A percentile compares a stretch with the other conserved stretches of the same genome.
phyloP scores from a whole-genome alignment of 345 rosid genomes.

The Populus tremula region DNA sequence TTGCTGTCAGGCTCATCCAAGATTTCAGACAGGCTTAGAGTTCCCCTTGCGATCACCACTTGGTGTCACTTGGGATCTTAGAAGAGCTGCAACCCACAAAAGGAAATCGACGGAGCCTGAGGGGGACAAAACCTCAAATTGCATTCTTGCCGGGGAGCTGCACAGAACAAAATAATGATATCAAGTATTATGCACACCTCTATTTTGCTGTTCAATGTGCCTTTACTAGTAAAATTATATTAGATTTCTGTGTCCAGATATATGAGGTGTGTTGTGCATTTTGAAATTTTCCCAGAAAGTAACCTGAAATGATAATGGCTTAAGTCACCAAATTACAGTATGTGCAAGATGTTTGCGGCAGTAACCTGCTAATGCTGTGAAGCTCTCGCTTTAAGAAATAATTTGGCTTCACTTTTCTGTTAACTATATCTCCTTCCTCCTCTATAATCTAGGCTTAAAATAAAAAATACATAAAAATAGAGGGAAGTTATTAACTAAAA shows the following conservation, averaged over 20 bases:
- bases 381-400: not conserved
- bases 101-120: not conserved
- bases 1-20: not conserved
- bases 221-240: not conserved
- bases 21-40: no score
- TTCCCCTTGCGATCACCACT: not conserved
- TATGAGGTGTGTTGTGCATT: not conserved
- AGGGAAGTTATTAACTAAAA: no score
- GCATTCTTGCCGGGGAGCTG: no score
- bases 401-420: not conserved
- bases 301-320: not conserved
- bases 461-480: no score
- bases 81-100: not conserved
- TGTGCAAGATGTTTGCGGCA: not conserved
- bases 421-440: not conserved
- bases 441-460: no score
- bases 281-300: not conserved
- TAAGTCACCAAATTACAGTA: no score
- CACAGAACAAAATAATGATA: not conserved
- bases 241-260: not conserved
- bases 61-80: not conserved
- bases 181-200: not conserved
- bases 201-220: not conserved
- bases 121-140: no score
- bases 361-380: not conserved